A percentile compares a stretch with the other conserved stretches of the same genome.
Evolutionary conservation across 148 eudicot genomes (phyloP).

Genomic region (Rhododendron simsii): DNA sequence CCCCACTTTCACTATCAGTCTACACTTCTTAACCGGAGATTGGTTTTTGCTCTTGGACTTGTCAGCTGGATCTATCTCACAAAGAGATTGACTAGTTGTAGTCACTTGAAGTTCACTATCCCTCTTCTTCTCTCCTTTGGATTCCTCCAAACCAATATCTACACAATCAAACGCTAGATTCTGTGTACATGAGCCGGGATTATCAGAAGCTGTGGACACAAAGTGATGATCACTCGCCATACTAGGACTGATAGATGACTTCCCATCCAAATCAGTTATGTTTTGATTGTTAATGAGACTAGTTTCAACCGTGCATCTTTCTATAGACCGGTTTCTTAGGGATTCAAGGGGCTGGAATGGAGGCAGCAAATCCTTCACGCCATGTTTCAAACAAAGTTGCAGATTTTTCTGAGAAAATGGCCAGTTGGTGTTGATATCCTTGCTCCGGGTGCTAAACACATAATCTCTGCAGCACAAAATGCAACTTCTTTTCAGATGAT

Average conservation of each 20-base stretch:
- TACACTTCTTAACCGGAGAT: conserved; percentile 46
- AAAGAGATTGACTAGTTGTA: conserved; percentile 27
- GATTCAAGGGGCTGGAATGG: conserved; percentile 61
- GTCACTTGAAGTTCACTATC: conserved; percentile 31
- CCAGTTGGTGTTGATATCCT: conserved; percentile 69
- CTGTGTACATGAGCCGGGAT: conserved; percentile 21
- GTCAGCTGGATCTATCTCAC: conserved; percentile 37
- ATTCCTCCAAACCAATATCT: conserved; percentile 20
- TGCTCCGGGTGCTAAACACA: conserved; percentile 61
- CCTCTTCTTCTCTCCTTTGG: conserved; percentile 19
- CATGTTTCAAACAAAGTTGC: conserved; percentile 68
- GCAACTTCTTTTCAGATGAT: conserved; percentile 6
- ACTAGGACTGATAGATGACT: conserved; percentile 7
- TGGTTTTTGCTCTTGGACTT: conserved; percentile 27
- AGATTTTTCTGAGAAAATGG: conserved; percentile 72
- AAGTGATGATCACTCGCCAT: conserved; percentile 12
- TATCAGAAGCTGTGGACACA: conserved; percentile 6
- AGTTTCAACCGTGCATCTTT: conserved; percentile 29
- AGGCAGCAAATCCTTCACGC: conserved; percentile 68
- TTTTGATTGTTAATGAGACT: conserved; percentile 28
- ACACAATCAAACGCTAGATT: background rate
- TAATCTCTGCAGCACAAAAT: conserved; percentile 56
- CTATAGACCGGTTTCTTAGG: conserved; percentile 25
- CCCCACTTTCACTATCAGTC: conserved; percentile 42
- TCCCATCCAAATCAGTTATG: conserved; percentile 21